Evolutionary conservation across 306 rosid genomes (phyloP).

Genomic region (Gynostemma pentaphyllum): DNA sequence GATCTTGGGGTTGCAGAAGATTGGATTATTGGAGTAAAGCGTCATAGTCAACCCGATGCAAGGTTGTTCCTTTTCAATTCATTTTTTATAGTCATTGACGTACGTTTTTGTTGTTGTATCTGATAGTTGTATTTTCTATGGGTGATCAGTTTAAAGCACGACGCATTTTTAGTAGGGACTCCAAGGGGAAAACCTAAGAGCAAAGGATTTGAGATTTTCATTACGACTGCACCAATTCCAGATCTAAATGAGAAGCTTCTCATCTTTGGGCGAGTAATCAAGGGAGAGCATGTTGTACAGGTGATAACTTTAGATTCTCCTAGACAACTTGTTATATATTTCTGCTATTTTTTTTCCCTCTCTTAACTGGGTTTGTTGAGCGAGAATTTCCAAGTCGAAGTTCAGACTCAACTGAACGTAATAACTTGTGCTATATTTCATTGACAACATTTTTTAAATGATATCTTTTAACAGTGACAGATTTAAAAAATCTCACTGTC

Average conservation of each 20-base stretch:
- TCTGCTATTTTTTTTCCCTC: not conserved
- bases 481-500: not conserved
- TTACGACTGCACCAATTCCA: conserved; percentile 96
- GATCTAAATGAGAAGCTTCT: conserved; percentile 73
- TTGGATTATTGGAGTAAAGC: conserved; percentile 78
- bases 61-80: conserved; percentile 19
- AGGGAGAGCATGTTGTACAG: conserved; percentile 98
- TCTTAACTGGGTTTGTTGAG: not conserved
- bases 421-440: not conserved
- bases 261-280: conserved; percentile 81
- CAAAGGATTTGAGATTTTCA: conserved; percentile 78
- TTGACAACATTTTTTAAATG: not conserved
- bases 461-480: not conserved
- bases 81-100: not conserved
- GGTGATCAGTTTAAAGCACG: conserved; percentile 62
- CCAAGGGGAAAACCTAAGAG: conserved; percentile 44
- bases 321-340: not conserved
- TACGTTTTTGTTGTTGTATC: not conserved
- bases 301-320: conserved; percentile 22
- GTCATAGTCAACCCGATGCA: conserved; percentile 33
- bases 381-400: not conserved
- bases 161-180: conserved; percentile 91
- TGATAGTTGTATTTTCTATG: not conserved
- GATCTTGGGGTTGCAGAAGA: conserved; percentile 61
- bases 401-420: not conserved